Conservation (phyloP, 2,329 filamentous ascomycete species). For the Calycina marina region DNA sequence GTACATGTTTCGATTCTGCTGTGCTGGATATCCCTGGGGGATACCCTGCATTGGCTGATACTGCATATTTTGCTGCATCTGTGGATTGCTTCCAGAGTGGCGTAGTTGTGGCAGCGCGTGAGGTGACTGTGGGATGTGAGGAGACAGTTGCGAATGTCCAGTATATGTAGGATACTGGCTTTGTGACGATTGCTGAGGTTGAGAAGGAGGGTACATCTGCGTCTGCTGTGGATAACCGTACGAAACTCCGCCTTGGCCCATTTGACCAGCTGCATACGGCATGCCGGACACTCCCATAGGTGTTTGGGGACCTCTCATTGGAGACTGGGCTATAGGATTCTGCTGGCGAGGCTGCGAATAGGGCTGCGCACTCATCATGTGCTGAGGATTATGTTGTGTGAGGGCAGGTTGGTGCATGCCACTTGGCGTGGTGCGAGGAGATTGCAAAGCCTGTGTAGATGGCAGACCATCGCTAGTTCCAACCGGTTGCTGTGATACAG, state of each 20-base stretch:
- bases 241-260: conserved; percentile 30
- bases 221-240: conserved; percentile 48
- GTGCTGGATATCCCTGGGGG: conserved; percentile 40
- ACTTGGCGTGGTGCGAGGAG: conserved; percentile 40
- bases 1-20: conserved; percentile 42
- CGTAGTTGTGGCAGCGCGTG: conserved; percentile 45
- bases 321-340: conserved; percentile 56
- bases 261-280: conserved; percentile 36
- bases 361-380: conserved; percentile 34
- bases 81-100: conserved; percentile 36
- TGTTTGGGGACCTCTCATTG: conserved; percentile 51
- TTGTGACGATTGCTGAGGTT: conserved; percentile 48
- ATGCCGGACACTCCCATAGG: conserved; percentile 53
- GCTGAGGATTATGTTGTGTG: conserved; percentile 26
- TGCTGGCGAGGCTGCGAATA: conserved; percentile 64
- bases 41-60: conserved; percentile 50
- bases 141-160: conserved; percentile 26
- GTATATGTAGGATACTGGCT: conserved; percentile 32
- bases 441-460: conserved; percentile 40
- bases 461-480: conserved; percentile 29
- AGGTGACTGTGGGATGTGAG: conserved; percentile 30
- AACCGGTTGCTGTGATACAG: conserved; percentile 23
- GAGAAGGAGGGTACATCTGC: conserved; percentile 48
- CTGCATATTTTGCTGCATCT: conserved; percentile 41
- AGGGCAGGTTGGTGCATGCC: conserved; percentile 38